Base-by-base conservation (phyloP, 2,329 filamentous ascomycete species). In the Penicillium sp. region DNA sequence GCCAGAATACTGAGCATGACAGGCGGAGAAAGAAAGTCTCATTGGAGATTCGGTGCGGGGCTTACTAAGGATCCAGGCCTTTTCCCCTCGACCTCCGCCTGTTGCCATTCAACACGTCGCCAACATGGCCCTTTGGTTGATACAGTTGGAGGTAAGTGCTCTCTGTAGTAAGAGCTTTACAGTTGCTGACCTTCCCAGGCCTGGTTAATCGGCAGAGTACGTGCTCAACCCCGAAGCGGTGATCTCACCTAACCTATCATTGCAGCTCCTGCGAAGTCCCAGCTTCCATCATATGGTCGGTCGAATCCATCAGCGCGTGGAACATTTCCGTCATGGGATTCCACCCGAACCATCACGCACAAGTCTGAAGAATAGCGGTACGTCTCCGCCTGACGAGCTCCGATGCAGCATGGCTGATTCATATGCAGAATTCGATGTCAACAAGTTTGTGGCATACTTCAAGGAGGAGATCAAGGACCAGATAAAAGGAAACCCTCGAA, bases 241-340 rank as follows among this genome's bases (percentile, higher is more conserved):
- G 20, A 37, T 37, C 40, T 26, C 34, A 40, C 34, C 38, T 58
- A 47, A 52, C 44, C 26, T 42, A 27, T 26, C 45, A 3, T 20
- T 20, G 31, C 51, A 72, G 69, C 67, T 74, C 46, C 60, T 74
- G 41, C 57, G 64, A 42, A 74, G 70, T 51, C 70, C 68, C 8
- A 52, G 63, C 41, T 74, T 74, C 51, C 71, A 73, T 55, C 62
- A 66, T 31, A 64, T 69, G 55, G 72, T 74, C 36, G 68, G 70
- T 23, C 63, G 59, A 44, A 64, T 74, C 18, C 69, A 74, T 55
- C 66, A 68, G 41, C 66, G 59, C 38, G 57, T 74, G 18, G 68
- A 72, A 53, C 64, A 67, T 43, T 28, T 71, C 16, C 67, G 66
- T 46, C 63, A 73, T 53, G 71, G 71, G 27, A 61, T 67, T 38